Percentiles rank a stretch among this genome's conserved stretches.
Evolutionary conservation across 352 stramenopile species (phyloP).

Genomic region (Globisporangium radiosum): DNA sequence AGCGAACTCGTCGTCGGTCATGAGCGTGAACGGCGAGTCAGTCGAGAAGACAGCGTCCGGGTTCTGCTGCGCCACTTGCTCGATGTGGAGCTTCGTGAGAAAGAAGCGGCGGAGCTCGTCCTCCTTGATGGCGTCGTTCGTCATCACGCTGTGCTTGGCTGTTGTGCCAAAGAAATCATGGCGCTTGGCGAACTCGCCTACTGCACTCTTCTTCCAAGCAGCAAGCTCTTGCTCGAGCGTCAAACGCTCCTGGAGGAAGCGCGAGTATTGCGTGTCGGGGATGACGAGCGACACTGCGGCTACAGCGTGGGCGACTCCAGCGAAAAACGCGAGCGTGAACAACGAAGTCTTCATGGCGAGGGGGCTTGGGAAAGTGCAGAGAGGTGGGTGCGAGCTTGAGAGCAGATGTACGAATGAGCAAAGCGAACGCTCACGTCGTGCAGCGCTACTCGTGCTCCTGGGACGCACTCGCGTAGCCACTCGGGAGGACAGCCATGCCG

Average conservation of each 20-base stretch:
- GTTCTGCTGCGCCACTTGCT: constrained; percentile 40
- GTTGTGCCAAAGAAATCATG: constrained; percentile 27
- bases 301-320: constrained; percentile 9
- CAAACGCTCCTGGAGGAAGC: constrained; percentile 42
- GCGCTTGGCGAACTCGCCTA: constrained; percentile 38
- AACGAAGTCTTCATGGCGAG: constrained; percentile 24
- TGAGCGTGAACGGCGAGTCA: constrained; percentile 63
- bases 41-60: constrained; percentile 57
- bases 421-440: too few relatives aligned
- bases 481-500: too few relatives aligned
- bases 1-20: constrained; percentile 66
- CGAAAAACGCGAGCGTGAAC: constrained; percentile 21
- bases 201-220: constrained; percentile 43
- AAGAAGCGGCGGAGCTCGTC: constrained; percentile 57
- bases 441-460: too few relatives aligned
- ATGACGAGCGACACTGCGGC: constrained; percentile 16
- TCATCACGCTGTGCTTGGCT: constrained; percentile 9
- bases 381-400: background rate
- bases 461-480: too few relatives aligned
- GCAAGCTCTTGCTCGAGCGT: constrained; percentile 32
- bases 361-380: constrained; percentile 8
- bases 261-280: constrained; percentile 22
- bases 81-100: constrained; percentile 54
- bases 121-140: constrained; percentile 13
- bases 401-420: constrained; percentile 15